Evolutionary conservation across 805 yeast species (phyloP), one percentile per base, ranked within the genome.

Genomic region (Myxozyma lipomycoides): DNA sequence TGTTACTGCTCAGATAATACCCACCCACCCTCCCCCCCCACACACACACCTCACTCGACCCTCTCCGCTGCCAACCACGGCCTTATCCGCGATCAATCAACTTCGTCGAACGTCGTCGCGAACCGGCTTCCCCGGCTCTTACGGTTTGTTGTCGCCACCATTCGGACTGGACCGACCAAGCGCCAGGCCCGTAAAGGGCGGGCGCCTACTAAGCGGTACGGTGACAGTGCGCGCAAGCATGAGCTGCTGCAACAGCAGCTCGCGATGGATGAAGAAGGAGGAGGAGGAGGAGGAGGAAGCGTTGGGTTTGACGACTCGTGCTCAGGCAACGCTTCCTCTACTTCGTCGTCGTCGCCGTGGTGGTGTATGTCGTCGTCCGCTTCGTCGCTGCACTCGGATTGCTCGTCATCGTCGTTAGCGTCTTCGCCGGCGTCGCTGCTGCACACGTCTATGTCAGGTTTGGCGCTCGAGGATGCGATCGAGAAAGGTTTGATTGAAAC

Each of bases 351-450:
- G 39, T 73, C 75, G 45, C 71, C 73, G 10, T 70, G 66, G 35
- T 64, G 68, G 26, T 66, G 62, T 19, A 56, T 53, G 17, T 23
- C 49, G n/a, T 40, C 48, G 23, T 46, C 60, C 4, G 46, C 51
- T 9, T 52, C 56, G 7, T 30, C 56, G 10, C 28, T 17, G 19
- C 22, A 22, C 38, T 21, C 46, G 6, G 41, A 51, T 3, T 44
- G 52, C 4, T 45, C 52, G 4, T 43, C 51, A 2, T 40, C 51
- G 24, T 54, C 55, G 1, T 26, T 23, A 5, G 12, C 40, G 6
- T 47, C 53, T 12, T 46, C 46, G 21, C 90, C 91, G 60, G 21
- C 44, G 32, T 47, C 56, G 35, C 37, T 41, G 15, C 19, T 52
- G 34, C 24, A 25, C 22, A 28, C 32, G 7, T n/a, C 25, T 4